A percentile compares a stretch with the other conserved stretches of the same genome.
phyloP scores from a whole-genome alignment of 345 rosid species.

The Triadica sebifera region DNA sequence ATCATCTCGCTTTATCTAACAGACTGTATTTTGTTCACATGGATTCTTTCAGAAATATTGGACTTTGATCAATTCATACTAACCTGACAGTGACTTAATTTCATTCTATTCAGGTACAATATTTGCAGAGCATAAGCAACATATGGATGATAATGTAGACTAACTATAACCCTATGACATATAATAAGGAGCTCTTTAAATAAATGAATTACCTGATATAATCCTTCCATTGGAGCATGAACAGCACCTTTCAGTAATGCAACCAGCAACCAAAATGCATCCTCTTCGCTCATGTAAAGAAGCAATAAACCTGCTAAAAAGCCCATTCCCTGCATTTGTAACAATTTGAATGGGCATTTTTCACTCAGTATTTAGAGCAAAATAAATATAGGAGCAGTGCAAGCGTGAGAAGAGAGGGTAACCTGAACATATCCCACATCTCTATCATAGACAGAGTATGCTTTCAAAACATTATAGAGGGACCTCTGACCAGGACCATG shows the following conservation, averaged over 20 bases:
- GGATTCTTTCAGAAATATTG: neutral
- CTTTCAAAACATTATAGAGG: constrained; percentile 89
- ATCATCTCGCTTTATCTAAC: neutral
- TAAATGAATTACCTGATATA: constrained; percentile 63
- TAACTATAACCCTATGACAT: neutral
- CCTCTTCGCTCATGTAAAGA: constrained; percentile 98
- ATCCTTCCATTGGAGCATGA: constrained; percentile 97
- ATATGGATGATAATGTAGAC: neutral
- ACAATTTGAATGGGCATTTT: constrained; percentile 15
- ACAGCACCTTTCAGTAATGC: constrained; percentile 96
- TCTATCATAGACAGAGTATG: constrained; percentile 92
- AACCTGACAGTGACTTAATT: neutral
- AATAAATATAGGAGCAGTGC: constrained; percentile 4
- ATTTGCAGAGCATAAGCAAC: neutral
- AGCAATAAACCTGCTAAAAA: constrained; percentile 86
- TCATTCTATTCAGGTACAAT: neutral
- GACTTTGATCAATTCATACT: neutral
- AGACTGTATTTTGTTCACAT: neutral
- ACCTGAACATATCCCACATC: constrained; percentile 99
- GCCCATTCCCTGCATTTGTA: constrained; percentile 84
- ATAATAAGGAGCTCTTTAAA: constrained; percentile 9
- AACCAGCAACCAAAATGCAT: constrained; percentile 94
- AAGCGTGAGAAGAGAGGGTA: neutral
- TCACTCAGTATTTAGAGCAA: constrained; percentile 11
- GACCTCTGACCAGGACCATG: constrained; percentile 99